These are phyloP conservation scores for Lophiotrema nucula DNA, from an alignment of 495 filamentous ascomycete genomes.

Conservation along the genomic window DNA sequence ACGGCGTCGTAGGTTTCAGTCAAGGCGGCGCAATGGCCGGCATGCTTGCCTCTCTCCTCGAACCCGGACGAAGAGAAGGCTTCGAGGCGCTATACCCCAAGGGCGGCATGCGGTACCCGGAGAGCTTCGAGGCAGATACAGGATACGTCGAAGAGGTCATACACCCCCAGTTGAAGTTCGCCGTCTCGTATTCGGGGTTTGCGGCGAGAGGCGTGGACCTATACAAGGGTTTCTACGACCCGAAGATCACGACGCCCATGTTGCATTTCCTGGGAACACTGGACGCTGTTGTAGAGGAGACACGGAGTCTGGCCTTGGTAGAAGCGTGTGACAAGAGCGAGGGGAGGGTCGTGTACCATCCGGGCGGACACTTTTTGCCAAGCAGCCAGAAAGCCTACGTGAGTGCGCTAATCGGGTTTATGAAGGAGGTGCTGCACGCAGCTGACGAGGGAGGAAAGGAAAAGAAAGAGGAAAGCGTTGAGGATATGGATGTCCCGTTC, in stretches of 20 bases:
- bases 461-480: conserved; percentile 47
- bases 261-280: conserved; percentile 80
- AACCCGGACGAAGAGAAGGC: conserved; percentile 50
- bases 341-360: conserved; percentile 70
- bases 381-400: conserved; percentile 72
- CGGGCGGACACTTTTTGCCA: conserved; percentile 91
- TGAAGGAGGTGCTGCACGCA: conserved; percentile 57
- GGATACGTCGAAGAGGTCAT: conserved; percentile 46
- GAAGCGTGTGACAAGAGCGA: conserved; percentile 63
- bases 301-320: conserved; percentile 61
- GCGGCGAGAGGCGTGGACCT: conserved; percentile 54
- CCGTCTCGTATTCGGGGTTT: conserved; percentile 78
- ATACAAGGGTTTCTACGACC: conserved; percentile 73
- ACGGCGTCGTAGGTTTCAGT: conserved; percentile 47
- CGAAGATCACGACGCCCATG: conserved; percentile 70
- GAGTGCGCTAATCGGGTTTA: conserved; percentile 70
- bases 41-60: conserved; percentile 67
- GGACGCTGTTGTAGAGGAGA: conserved; percentile 87
- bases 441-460: conserved; percentile 30
- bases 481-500: conserved; percentile 59
- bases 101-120: conserved; percentile 50
- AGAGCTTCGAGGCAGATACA: conserved; percentile 48
- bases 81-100: conserved; percentile 44
- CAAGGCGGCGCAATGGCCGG: conserved; percentile 46
- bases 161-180: conserved; percentile 71